Evolutionary conservation across 805 yeast species (phyloP).

Genomic region (Schwanniomyces sp.): DNA sequence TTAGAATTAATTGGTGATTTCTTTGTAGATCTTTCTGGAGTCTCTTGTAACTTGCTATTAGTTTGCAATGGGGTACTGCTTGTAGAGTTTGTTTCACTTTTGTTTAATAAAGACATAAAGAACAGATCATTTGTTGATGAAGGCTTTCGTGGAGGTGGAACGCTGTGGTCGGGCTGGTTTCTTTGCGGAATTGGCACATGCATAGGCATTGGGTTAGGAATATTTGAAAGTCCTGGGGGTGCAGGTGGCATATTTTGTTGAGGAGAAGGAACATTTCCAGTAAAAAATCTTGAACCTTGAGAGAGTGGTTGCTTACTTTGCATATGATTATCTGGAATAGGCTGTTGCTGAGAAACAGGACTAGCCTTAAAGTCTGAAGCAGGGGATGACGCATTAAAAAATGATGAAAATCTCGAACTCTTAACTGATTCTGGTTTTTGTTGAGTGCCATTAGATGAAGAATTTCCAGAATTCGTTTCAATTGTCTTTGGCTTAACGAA

Average conservation of each 20-base stretch:
- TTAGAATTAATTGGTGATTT: not conserved
- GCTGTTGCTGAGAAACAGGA: not conserved
- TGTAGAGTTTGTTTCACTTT: constrained; percentile 15
- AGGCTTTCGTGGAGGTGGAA: not conserved
- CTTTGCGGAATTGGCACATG: not conserved
- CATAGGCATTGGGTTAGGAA: not conserved
- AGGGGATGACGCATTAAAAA: constrained; percentile 17
- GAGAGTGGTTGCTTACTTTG: not conserved
- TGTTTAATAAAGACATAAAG: constrained; percentile 47
- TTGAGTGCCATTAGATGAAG: constrained; percentile 5
- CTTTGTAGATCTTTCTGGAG: not conserved
- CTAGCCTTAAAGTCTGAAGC: not conserved
- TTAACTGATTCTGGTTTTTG: constrained; percentile 14
- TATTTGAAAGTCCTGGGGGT: constrained; percentile 8
- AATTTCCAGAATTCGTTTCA: constrained; percentile 3
- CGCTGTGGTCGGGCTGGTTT: constrained; percentile 2
- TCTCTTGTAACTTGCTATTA: not conserved
- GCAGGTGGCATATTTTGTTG: not conserved
- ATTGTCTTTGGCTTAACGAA: constrained; percentile 32
- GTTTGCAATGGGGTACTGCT: not conserved
- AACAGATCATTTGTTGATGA: constrained; percentile 38
- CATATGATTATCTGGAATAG: not conserved
- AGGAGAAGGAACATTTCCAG: constrained; percentile 1
- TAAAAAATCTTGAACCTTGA: constrained; percentile 12
- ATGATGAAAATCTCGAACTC: constrained; percentile 39